Evolutionary conservation across 192 early-diverging fungal species (phyloP).

Genomic region (Backusella macrospora): DNA sequence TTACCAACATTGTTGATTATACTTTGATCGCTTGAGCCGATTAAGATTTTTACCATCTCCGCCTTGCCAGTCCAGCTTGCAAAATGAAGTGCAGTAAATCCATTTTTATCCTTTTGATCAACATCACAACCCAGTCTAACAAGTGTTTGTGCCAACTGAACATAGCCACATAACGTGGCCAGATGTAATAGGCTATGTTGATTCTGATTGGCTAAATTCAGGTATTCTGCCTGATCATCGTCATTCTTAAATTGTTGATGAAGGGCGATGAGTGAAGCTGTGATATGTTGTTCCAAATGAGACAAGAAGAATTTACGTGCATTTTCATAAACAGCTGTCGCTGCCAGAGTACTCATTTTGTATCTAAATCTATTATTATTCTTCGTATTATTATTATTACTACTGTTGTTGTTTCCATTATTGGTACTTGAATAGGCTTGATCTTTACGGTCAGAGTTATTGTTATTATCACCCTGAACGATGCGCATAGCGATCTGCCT

Average conservation of each 20-base stretch:
- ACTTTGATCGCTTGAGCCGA: conserved; percentile 29
- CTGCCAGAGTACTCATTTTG: conserved; percentile 36
- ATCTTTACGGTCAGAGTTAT: neutral
- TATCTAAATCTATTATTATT: conserved; percentile 44
- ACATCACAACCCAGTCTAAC: conserved; percentile 34
- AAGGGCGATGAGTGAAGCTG: conserved; percentile 4
- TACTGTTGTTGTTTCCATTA: conserved; percentile 17
- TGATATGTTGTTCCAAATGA: conserved; percentile 27
- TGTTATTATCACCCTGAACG: conserved; percentile 43
- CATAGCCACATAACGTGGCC: conserved; percentile 55
- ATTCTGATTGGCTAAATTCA: conserved; percentile 25
- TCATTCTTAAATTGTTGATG: conserved; percentile 27
- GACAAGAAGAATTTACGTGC: conserved; percentile 30
- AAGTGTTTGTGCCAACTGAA: conserved; percentile 39
- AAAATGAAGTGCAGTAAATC: conserved; percentile 63
- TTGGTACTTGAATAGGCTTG: too few relatives aligned
- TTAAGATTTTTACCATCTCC: conserved; percentile 49
- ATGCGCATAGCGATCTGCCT: conserved; percentile 65
- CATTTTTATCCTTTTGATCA: conserved; percentile 53
- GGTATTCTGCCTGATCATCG: neutral
- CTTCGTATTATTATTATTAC: conserved; percentile 2
- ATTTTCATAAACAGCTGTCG: conserved; percentile 23
- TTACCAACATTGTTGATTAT: conserved; percentile 34
- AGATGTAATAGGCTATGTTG: conserved; percentile 56
- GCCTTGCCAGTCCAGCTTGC: conserved; percentile 53